A percentile compares a stretch with the other conserved stretches of the same genome.
phyloP scores from a whole-genome alignment of 345 rosid genomes.

The Populus tremula region DNA sequence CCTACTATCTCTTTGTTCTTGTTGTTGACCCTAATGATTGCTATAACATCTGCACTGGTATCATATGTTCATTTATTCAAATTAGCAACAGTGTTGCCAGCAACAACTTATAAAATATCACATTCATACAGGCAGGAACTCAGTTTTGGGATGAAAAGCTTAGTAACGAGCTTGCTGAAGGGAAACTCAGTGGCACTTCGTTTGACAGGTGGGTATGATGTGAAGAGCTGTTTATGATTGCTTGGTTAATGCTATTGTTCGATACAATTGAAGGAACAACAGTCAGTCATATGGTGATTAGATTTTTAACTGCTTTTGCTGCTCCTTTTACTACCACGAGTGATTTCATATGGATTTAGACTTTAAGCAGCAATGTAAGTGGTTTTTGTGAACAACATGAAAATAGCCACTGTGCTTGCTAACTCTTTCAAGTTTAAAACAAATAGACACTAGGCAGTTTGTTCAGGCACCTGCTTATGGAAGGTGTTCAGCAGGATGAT shows the following conservation, averaged over 20 bases:
- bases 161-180: slow-evolving; percentile 82
- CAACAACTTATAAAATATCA: neutral
- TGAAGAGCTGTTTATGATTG: neutral
- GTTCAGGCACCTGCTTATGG: neutral
- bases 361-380: no score
- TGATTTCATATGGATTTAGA: no score
- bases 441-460: neutral
- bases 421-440: no score
- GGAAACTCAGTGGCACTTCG: slow-evolving; percentile 64
- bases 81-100: neutral
- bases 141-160: slow-evolving; percentile 95
- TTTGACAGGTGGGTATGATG: slow-evolving; percentile 64
- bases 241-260: neutral
- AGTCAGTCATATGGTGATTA: neutral
- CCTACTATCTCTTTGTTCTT: neutral
- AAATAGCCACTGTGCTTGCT: no score
- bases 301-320: neutral
- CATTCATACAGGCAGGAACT: slow-evolving; percentile 72
- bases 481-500: neutral
- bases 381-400: no score
- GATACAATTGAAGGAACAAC: neutral
- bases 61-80: neutral
- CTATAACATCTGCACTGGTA: neutral
- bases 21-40: neutral
- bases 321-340: neutral